Percentiles rank a stretch among this genome's conserved stretches.
Evolutionary conservation across 768 basidiomycete species (phyloP).

Genomic region (Tulasnella calospora): DNA sequence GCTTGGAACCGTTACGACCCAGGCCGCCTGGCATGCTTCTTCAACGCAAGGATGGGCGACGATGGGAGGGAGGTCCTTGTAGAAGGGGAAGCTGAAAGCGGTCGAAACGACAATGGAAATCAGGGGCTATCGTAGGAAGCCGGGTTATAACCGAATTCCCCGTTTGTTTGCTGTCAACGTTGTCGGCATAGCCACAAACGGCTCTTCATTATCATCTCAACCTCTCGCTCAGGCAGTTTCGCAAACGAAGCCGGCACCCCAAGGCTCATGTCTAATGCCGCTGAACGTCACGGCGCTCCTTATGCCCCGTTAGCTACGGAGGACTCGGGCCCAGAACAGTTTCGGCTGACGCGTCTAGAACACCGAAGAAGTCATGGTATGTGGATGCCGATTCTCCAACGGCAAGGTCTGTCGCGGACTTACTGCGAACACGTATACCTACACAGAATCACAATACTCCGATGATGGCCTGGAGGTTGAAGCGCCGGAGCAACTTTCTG

Average conservation of each 20-base stretch:
- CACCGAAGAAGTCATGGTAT: neutral
- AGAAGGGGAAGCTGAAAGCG: neutral
- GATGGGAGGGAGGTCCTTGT: neutral
- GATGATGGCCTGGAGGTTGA: neutral
- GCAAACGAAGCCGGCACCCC: neutral
- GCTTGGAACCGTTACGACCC: neutral
- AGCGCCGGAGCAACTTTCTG: neutral
- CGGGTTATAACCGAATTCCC: neutral
- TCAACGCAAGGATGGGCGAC: neutral
- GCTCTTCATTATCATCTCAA: neutral
- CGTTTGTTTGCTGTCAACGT: constrained; percentile 5
- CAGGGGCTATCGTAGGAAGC: constrained; percentile 1
- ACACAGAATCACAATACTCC: neutral
- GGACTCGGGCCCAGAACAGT: neutral
- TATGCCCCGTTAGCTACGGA: neutral
- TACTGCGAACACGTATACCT: neutral
- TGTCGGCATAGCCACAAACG: neutral
- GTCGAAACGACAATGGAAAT: constrained; percentile 5
- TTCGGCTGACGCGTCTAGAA: neutral
- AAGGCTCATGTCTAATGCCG: neutral
- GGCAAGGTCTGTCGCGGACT: neutral
- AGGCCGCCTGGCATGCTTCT: neutral
- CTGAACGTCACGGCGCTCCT: neutral
- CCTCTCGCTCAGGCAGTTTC: neutral
- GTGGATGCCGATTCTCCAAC: neutral